These are phyloP conservation scores for Russula dissimulans DNA, from an alignment of 768 basidiomycete genomes.

Conservation along the genomic window DNA sequence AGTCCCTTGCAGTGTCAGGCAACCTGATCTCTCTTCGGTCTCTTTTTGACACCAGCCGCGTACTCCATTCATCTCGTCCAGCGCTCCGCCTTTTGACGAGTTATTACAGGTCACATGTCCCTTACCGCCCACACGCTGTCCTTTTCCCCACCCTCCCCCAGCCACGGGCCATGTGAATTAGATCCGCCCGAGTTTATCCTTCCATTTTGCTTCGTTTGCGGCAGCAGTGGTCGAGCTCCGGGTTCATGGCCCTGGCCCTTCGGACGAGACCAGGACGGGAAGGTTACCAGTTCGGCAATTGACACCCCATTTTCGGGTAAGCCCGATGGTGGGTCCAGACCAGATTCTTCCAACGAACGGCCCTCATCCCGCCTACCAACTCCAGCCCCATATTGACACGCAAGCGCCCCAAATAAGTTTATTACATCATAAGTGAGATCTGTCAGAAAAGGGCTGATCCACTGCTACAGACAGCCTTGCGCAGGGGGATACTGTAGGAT, in stretches of 20 bases:
- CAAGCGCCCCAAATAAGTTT: background rate
- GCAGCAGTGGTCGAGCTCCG: background rate
- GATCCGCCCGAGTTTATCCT: background rate
- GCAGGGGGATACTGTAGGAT: background rate
- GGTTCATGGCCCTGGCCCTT: background rate
- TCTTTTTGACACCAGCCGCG: background rate
- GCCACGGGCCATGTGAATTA: background rate
- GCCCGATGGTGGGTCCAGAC: background rate
- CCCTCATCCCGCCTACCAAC: no score
- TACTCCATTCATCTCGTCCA: background rate
- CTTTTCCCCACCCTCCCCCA: background rate
- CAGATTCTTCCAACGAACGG: no score
- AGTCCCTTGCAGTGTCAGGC: background rate
- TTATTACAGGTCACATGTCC: background rate
- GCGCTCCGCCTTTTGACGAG: background rate
- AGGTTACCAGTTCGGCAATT: background rate
- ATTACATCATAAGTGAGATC: background rate
- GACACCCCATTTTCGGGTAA: background rate
- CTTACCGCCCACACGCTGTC: background rate
- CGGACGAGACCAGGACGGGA: no score
- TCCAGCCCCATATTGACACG: no score
- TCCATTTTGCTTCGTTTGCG: background rate
- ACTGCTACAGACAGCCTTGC: background rate
- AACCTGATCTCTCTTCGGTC: background rate
- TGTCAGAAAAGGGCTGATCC: background rate